Evolutionary conservation across 176 grass and related monocot genomes (phyloP).

Genomic region (Juncus effusus): DNA sequence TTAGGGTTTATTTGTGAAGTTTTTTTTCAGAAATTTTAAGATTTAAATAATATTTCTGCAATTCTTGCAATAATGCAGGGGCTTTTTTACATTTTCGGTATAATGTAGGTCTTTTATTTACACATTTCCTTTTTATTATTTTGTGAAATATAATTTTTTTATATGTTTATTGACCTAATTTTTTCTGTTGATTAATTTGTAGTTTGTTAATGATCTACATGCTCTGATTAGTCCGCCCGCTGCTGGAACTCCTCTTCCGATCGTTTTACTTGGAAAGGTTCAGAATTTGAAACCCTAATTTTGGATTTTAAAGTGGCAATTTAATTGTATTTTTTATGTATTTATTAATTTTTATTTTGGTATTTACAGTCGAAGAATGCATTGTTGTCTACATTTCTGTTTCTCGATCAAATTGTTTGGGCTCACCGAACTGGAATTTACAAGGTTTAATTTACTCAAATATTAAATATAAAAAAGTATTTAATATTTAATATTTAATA

Average conservation of each 20-base stretch:
- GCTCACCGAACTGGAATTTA: conserved; percentile 83
- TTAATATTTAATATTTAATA: neutral
- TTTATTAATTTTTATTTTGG: conserved; percentile 9
- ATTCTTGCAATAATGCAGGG: too few relatives aligned
- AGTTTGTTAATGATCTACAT: conserved; percentile 93
- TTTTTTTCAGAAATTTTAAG: too few relatives aligned
- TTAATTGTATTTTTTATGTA: conserved; percentile 5
- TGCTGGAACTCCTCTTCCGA: conserved; percentile 76
- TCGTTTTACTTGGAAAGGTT: conserved; percentile 91
- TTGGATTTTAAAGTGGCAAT: neutral
- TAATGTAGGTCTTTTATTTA: too few relatives aligned
- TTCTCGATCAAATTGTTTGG: conserved; percentile 95
- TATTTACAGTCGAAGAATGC: conserved; percentile 80
- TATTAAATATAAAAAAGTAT: neutral
- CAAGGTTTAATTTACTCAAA: conserved; percentile 49
- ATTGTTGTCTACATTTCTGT: conserved; percentile 75
- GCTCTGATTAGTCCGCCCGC: conserved; percentile 67
- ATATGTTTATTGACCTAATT: neutral
- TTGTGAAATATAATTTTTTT: conserved; percentile 49
- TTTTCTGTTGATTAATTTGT: conserved; percentile 1
- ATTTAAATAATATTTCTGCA: too few relatives aligned
- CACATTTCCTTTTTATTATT: conserved; percentile 34
- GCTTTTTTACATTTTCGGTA: too few relatives aligned
- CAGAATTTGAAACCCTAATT: neutral
- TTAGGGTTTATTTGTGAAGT: too few relatives aligned